phyloP scores from a whole-genome alignment of 768 basidiomycete species.

The Neoboletus subvelutipes region DNA sequence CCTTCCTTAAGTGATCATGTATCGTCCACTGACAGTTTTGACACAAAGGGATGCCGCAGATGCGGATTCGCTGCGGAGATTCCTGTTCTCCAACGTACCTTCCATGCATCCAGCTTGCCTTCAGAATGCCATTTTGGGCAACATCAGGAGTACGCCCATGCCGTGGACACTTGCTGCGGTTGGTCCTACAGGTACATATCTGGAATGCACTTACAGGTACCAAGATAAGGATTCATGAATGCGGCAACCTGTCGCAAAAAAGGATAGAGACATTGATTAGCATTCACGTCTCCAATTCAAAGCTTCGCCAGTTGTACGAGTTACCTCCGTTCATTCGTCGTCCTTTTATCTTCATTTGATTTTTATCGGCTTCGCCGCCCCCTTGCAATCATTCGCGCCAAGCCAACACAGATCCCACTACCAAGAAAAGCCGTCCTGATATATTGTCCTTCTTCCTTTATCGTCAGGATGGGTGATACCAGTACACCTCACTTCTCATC shows the following conservation, averaged over 20 bases:
- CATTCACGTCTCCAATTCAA: not conserved
- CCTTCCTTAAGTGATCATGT: not conserved
- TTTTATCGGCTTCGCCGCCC: not conserved
- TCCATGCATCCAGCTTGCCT: not conserved
- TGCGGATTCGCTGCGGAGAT: not conserved
- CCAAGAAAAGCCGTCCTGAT: not conserved
- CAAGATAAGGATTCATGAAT: not conserved
- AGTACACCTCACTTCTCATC: not conserved
- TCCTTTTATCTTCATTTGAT: not conserved
- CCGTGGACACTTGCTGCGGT: not conserved
- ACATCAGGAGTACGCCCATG: not conserved
- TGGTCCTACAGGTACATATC: not conserved
- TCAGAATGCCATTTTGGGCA: not conserved
- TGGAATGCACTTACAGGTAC: not conserved
- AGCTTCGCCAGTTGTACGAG: no score
- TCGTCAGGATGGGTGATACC: not conserved
- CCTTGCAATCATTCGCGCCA: not conserved
- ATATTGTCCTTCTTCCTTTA: not conserved
- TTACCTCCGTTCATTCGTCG: not conserved
- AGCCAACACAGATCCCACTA: not conserved
- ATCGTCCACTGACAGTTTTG: not conserved
- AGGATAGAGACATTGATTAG: not conserved
- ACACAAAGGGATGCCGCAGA: not conserved
- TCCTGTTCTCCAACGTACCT: not conserved
- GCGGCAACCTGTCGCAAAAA: not conserved